Evolutionary conservation across 2,329 filamentous ascomycete genomes (phyloP), one percentile per base, ranked within the genome.

Genomic region (Cladophialophora chaetospira): DNA sequence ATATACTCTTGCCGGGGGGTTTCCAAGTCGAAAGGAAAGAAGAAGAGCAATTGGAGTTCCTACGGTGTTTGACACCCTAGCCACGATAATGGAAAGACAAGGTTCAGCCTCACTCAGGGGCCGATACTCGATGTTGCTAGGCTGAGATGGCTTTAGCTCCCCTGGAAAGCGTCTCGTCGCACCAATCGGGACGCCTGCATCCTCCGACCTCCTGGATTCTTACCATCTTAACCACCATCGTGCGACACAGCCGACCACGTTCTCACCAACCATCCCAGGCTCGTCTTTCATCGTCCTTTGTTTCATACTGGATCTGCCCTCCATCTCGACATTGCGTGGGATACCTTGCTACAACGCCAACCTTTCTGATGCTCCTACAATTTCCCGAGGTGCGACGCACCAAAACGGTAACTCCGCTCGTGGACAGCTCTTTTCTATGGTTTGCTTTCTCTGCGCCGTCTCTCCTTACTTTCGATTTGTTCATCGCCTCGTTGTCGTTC

Each of bases 301-400:
- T 59, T 59, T 62, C 60, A 59, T 52, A 19, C 56, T 57, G 55
- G 55, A 62, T 62, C 56, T 56, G 28, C 15, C 8, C 23, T 48
- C 45, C 19, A 21, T 47, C 35, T 28, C 38, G 26, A 29, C 29
- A 51, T 29, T 19, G 49, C 38, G 44, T 51, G 48, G 56, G 53
- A 49, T 52, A 38, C 25, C 45, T 46, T 45, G 51, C 26, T 46
- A 23, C 26, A 38, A 9, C 21, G 25, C 6, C 52, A 50, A 49
- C 38, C 45, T 25, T 29, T n/a, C 33, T 52, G 26, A 42, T 51
- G 44, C 53, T 57, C 60, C 56, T 60, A 62, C 57, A 62, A 62
- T 62, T 53, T 62, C 56, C 56, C 17, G 36, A 8, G 36, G 53
- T 53, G 42, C 38, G 36, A 42, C 35, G 21, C 31, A 13, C 47